Evolutionary conservation across 2,329 filamentous ascomycete genomes (phyloP), one percentile per base, ranked within the genome.

Genomic region (Curvularia verruculosa): DNA sequence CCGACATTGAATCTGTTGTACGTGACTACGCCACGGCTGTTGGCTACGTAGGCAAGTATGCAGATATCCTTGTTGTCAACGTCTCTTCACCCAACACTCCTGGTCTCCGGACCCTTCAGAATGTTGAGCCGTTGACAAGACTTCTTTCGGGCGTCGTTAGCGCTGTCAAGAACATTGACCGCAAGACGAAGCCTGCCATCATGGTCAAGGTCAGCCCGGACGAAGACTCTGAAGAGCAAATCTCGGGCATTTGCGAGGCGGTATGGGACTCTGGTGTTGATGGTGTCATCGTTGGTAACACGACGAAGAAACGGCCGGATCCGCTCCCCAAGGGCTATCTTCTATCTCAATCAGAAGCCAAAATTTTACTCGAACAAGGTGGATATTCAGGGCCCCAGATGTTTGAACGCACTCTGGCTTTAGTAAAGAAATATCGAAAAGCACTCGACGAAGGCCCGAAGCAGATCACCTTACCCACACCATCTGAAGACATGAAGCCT

Each of bases 181-280:
- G 93, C 64, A 89, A 86, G 73, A 85, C 83, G 0, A 90, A 89
- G 70, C 91, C 91, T 0, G 87, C 83, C 55, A 91, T 99, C 56
- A 96, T 99, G 91, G 95, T 99, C 69, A 99, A 99, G 81, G 94
- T 99, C 19, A 96, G 91, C 57, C 95, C 95, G 0, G 95, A 99
- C 68, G 95, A 98, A 78, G 92, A 97, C 74, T 87, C 89, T 19
- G 87, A 92, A 50, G 82, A 87, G 54, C 92, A 99, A 74, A 86
- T 99, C 59, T 84, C 88, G 40, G 95, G 93, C 8, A 96, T 99
- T 54, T 94, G 92, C 59, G 86, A 92, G 66, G 65, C 74, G 2
- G 67, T 75, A 12, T 75, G 73, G 73, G 69, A 75, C 34, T 92
- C 90, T 58, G 93, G 93, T 6, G 93, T 98, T 1, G 93, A 97